Conservation (phyloP, 805 yeast genomes). For the Metschnikowia cubensis region DNA sequence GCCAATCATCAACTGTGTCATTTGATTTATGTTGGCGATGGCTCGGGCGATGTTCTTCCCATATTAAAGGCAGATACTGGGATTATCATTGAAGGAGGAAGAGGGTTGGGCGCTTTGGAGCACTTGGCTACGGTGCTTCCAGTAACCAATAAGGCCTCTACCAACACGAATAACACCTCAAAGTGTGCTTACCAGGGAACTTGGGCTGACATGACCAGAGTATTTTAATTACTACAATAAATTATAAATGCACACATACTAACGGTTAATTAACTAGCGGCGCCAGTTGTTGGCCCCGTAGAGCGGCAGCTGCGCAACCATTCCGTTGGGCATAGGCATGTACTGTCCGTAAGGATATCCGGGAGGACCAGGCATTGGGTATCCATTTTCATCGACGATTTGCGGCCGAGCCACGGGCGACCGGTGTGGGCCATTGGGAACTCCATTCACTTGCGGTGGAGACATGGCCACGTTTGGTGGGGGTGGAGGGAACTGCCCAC, state of each 20-base stretch:
- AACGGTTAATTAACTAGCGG: slow-evolving; percentile 3
- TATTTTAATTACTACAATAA: neutral
- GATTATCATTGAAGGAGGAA: slow-evolving; percentile 38
- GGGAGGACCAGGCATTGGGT: slow-evolving; percentile 25
- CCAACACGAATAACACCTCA: too few relatives aligned
- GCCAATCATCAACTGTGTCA: slow-evolving; percentile 11
- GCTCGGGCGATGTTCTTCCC: slow-evolving; percentile 49
- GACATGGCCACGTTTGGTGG: slow-evolving; percentile 14
- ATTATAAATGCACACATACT: neutral
- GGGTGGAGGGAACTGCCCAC: slow-evolving; percentile 14
- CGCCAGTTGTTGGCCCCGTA: slow-evolving; percentile 18
- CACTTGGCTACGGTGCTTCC: neutral
- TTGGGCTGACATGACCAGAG: slow-evolving; percentile 2
- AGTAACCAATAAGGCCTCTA: too few relatives aligned
- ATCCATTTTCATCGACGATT: slow-evolving; percentile 12
- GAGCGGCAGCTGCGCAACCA: slow-evolving; percentile 23
- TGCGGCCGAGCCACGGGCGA: slow-evolving; percentile 14
- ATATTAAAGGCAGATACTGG: slow-evolving; percentile 47
- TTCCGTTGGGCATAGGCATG: slow-evolving; percentile 32
- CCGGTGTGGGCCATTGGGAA: slow-evolving; percentile 13
- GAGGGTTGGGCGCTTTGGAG: slow-evolving; percentile 6
- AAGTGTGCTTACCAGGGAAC: slow-evolving; percentile 2
- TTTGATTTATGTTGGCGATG: slow-evolving; percentile 56
- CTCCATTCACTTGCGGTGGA: slow-evolving; percentile 12
- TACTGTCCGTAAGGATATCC: slow-evolving; percentile 38